phyloP scores from a whole-genome alignment of 495 filamentous ascomycete species.

The Physcia stellaris region DNA sequence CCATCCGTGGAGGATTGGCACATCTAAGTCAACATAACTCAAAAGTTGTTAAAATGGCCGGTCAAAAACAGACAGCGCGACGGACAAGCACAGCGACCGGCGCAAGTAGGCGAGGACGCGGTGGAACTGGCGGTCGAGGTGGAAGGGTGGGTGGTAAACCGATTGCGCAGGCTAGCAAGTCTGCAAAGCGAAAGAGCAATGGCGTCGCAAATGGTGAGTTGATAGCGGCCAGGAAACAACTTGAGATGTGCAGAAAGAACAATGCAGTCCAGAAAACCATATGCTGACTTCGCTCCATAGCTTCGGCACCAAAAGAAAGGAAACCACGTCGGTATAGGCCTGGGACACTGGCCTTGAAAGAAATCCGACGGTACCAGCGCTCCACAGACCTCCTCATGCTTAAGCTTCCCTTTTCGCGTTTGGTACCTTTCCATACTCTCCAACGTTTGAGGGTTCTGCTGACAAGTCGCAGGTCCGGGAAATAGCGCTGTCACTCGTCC shows the following conservation, averaged over 20 bases:
- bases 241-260: too few species aligned
- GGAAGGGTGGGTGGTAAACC: background rate
- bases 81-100: too few species aligned
- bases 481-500: conserved; percentile 50
- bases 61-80: too few species aligned
- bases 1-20: too few species aligned
- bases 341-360: conserved; percentile 69
- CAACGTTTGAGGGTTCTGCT: background rate
- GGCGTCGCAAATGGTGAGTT: too few species aligned
- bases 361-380: conserved; percentile 77
- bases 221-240: too few species aligned
- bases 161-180: background rate
- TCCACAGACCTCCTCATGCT: conserved; percentile 65
- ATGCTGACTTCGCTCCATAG: background rate
- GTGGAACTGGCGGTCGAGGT: too few species aligned
- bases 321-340: conserved; percentile 57
- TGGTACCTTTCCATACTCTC: conserved; percentile 36
- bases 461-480: conserved; percentile 53
- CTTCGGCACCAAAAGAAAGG: background rate
- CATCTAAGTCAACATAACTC: too few species aligned
- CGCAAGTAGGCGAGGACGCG: too few species aligned
- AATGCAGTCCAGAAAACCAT: background rate
- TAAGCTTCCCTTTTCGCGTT: conserved; percentile 75
- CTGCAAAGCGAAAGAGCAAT: background rate
- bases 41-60: too few species aligned